Conservation (phyloP, 345 rosid genomes). For the Eucalyptus grandis region DNA sequence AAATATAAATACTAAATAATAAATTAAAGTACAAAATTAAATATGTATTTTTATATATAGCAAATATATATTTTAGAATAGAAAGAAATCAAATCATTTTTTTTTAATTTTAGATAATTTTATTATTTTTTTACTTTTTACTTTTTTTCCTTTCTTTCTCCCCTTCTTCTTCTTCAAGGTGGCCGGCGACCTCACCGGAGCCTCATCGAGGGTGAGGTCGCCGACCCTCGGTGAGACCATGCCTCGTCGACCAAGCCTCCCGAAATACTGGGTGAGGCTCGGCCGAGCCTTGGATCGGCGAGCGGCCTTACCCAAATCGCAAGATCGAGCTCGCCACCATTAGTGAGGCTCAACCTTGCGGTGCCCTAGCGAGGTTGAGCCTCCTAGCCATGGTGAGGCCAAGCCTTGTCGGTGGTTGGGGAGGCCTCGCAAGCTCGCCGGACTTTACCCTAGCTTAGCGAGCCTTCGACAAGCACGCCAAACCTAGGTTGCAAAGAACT, state of each 20-base stretch:
- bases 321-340: rapidly evolving
- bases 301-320: rapidly evolving
- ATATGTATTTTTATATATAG: no score
- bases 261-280: rapidly evolving
- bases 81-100: no score
- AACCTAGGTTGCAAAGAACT: no score
- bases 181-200: rapidly evolving
- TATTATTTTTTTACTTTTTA: no score
- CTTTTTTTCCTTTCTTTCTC: no score
- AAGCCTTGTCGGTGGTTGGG: rapidly evolving
- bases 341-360: rapidly evolving
- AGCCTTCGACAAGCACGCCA: rapidly evolving
- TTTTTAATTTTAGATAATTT: no score
- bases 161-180: no score
- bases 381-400: no score
- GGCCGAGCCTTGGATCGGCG: rapidly evolving
- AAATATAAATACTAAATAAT: no score
- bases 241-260: rapidly evolving
- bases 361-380: no score
- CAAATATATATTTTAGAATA: no score
- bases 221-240: rapidly evolving
- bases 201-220: rapidly evolving
- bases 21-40: no score
- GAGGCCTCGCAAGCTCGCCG: rapidly evolving
- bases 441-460: rapidly evolving